Evolutionary conservation across 2,329 filamentous ascomycete genomes (phyloP), one percentile per base, ranked within the genome.

Genomic region (Drechslerella dactyloides): DNA sequence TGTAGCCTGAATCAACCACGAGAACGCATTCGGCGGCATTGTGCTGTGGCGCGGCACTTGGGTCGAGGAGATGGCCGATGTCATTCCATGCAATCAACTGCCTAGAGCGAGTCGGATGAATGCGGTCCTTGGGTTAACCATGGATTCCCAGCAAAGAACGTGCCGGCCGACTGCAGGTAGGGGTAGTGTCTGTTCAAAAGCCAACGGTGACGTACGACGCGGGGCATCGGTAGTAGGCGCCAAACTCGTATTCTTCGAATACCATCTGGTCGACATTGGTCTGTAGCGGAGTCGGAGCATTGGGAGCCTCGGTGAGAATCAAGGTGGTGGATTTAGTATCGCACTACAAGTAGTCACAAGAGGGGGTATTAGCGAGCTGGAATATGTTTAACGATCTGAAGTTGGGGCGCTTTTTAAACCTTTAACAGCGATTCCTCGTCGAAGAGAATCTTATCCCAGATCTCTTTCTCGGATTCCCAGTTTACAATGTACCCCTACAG

Each of bases 181-280:
- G 7, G 51, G 11, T 17, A 35, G 27, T 21, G 37, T 17, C 1
- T 11, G 35, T 4, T 21, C 30, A 44, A 3, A 54, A 30, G 46
- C 27, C 53, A 44, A 48, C 35, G 52, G 51, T 7, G 21, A 76
- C 82, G 69, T 79, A 86, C 82, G 75, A 78, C 85, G 90, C 90
- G 74, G 90, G 82, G 65, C 86, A 88, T 72, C 94, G 86, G 74
- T 89, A 89, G 80, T 96, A 96, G 75, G 90, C 89, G 10, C 89
- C 86, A 80, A 99, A 99, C 1, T 91, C 91, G 81, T 94, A 99
- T 78, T 97, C 93, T 78, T 99, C 94, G 82, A 99, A 97, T 0
- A 97, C 86, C 78, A 99, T 91, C 82, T 99, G 93, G 78, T 99
- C 94, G 76, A 91, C 92, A 78, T 97, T 94, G 42, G 88, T 86